Conservation (phyloP, 495 filamentous ascomycete genomes). For the Collariella sp. region DNA sequence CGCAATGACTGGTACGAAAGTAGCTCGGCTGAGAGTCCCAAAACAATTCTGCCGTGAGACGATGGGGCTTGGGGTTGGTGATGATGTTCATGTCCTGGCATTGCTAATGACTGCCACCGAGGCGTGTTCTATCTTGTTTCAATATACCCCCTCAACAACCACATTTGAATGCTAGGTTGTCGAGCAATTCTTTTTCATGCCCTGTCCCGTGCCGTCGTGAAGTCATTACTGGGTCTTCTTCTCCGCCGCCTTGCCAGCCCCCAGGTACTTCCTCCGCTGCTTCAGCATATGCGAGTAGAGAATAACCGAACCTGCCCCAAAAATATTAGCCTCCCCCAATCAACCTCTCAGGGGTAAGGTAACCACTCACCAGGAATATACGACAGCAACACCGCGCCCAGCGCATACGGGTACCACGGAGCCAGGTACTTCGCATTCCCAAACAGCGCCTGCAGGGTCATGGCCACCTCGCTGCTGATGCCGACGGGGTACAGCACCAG, state of each 20-base stretch:
- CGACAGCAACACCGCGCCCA: slow-evolving; percentile 54
- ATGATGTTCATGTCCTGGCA: neutral
- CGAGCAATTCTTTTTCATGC: neutral
- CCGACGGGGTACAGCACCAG: slow-evolving; percentile 87
- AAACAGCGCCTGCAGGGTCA: slow-evolving; percentile 63
- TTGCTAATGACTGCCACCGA: neutral
- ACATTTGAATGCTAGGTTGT: neutral
- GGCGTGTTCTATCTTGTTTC: neutral
- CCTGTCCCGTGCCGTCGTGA: neutral
- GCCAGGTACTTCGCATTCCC: slow-evolving; percentile 44
- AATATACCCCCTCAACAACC: neutral
- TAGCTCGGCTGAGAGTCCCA: slow-evolving; percentile 23
- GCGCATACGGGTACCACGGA: slow-evolving; percentile 45
- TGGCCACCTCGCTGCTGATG: slow-evolving; percentile 72
- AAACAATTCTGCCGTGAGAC: slow-evolving; percentile 14
- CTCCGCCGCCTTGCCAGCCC: slow-evolving; percentile 37
- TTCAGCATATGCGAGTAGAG: slow-evolving; percentile 91
- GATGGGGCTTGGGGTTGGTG: neutral
- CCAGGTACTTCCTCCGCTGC: slow-evolving; percentile 65
- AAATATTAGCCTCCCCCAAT: neutral
- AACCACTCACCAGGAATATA: slow-evolving; percentile 70
- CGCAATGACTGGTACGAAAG: slow-evolving; percentile 45
- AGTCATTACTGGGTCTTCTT: slow-evolving; percentile 24
- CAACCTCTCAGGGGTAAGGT: neutral
- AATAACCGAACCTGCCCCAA: slow-evolving; percentile 62